These are phyloP conservation scores for Geum urbanum DNA, from an alignment of 306 rosid genomes.

Conservation along the genomic window DNA sequence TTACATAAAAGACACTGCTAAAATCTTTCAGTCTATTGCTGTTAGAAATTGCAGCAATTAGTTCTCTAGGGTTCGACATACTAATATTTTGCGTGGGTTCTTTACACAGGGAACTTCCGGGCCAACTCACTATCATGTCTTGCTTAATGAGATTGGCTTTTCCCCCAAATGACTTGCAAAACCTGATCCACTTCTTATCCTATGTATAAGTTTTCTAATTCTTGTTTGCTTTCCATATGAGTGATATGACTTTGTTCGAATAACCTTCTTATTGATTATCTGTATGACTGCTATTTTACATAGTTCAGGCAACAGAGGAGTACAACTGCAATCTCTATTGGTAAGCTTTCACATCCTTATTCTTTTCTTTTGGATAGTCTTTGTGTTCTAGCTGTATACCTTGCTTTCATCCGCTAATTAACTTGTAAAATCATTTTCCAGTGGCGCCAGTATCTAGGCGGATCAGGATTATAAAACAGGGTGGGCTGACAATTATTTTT, in stretches of 20 bases:
- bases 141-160: conserved; percentile 89
- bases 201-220: conserved; percentile 61
- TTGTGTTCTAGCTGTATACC: not conserved
- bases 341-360: conserved; percentile 30
- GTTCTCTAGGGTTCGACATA: not conserved
- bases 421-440: conserved; percentile 29
- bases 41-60: not conserved
- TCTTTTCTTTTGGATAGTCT: not conserved
- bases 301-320: conserved; percentile 85
- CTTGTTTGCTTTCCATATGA: conserved; percentile 14
- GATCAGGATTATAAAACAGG: no score
- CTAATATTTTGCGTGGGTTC: conserved; percentile 12
- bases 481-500: no score
- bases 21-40: not conserved
- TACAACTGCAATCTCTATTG: conserved; percentile 67
- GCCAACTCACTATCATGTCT: conserved; percentile 86
- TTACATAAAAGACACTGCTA: no score
- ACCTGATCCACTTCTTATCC: conserved; percentile 60
- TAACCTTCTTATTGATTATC: not conserved
- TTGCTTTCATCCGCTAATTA: not conserved
- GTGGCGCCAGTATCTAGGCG: conserved; percentile 86
- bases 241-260: not conserved
- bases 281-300: not conserved
- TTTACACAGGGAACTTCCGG: conserved; percentile 76
- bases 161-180: conserved; percentile 75